Evolutionary conservation across 768 basidiomycete genomes (phyloP), one percentile per base, ranked within the genome.

Genomic region (Collybia sp.): DNA sequence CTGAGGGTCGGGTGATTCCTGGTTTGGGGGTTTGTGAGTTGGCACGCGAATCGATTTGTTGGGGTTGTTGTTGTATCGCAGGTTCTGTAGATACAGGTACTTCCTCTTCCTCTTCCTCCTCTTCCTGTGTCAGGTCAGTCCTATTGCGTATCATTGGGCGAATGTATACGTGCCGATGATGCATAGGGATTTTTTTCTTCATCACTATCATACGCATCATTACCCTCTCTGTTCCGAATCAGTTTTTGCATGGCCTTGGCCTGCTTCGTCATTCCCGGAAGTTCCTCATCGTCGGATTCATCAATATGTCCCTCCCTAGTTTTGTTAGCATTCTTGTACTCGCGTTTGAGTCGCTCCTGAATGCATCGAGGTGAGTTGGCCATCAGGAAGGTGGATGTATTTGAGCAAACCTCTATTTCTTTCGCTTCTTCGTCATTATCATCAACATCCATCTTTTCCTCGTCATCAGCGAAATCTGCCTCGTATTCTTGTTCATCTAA

Each of bases 121-220:
- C 80, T 55, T 78, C 76, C 79, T 83, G 52, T 17, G 47, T 43
- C 10, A 15, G 43, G 42, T 47, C 44, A 25, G 25, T 47, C 52
- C 53, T 37, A 53, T 32, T 20, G 31, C 43, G 19, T 33, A 15
- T 31, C 37, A 30, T 2, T 5, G 35, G 46, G 37, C 30, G 42
- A 40, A 30, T 34, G 41, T 16, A 43, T 31, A 66, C 85, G 56
- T 60, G 82, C 89, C 56, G 83, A 85, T 59, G 79, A 84, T 1
- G 83, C 83, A 58, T 91, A 92, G 4, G 90, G 90, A 61, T 93
- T 89, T 57, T 79, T 76, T 36, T 90, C 85, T 16, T 92, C 88
- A 38, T 91, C 89, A 42, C 81, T 85, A 12, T 92, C 90, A 58
- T 92, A 91, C 6, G 72, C 83, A 8, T 77, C 81, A 45, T 85